Conservation (phyloP, 495 filamentous ascomycete genomes). For the Neurospora hispaniola region DNA sequence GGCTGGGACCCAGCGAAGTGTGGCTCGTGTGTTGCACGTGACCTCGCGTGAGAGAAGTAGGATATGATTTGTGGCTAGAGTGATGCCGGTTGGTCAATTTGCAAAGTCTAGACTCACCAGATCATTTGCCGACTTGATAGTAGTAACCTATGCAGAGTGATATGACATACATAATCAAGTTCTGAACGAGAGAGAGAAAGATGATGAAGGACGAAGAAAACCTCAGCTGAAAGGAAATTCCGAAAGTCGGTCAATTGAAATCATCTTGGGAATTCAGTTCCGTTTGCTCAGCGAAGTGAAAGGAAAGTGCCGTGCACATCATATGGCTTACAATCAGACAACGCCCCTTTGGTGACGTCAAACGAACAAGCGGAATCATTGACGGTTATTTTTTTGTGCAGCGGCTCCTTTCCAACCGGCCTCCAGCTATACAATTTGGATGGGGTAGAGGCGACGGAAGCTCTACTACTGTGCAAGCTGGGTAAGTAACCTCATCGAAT, state of each 20-base stretch:
- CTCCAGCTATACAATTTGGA: neutral
- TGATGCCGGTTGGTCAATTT: neutral
- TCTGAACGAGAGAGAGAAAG: neutral
- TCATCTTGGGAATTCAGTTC: neutral
- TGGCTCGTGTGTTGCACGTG: neutral
- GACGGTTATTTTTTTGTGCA: neutral
- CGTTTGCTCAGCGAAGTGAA: neutral
- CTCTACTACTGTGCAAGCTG: neutral
- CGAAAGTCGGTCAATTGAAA: neutral
- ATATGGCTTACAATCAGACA: neutral
- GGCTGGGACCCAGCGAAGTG: neutral
- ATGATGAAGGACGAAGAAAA: neutral
- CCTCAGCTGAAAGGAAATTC: too few relatives aligned
- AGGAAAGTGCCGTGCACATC: neutral
- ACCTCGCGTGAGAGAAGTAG: neutral
- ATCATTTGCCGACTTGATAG: neutral
- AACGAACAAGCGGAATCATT: neutral
- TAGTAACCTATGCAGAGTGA: neutral
- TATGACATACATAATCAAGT: neutral
- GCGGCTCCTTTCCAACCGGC: neutral
- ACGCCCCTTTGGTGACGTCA: neutral
- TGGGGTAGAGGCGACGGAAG: neutral
- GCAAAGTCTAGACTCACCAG: neutral
- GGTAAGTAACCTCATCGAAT: too few relatives aligned
- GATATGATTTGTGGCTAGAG: neutral